Conservation (phyloP, 2,329 filamentous ascomycete genomes). For the Colletotrichum lini region DNA sequence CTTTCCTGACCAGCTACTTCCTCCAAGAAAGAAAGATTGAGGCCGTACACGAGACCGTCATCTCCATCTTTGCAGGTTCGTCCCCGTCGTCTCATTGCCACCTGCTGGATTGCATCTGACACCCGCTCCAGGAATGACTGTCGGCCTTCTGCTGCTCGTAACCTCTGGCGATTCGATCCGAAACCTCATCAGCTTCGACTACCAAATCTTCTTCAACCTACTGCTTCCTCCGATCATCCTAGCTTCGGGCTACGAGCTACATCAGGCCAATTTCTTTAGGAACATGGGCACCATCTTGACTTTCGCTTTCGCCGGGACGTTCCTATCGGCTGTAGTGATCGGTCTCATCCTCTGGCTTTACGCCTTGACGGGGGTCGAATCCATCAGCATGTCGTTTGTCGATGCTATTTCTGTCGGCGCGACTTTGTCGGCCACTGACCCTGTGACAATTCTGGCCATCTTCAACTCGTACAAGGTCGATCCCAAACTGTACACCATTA, state of each 20-base stretch:
- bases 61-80: conserved; percentile 95
- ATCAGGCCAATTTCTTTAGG: conserved; percentile 99
- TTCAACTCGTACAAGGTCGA: conserved; percentile 99
- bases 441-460: conserved; percentile 97
- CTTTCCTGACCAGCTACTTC: conserved; percentile 97
- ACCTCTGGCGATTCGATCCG: conserved; percentile 87
- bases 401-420: conserved; percentile 97
- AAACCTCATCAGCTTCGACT: conserved; percentile 95
- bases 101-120: conserved; percentile 1
- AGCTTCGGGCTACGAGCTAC: conserved; percentile 95
- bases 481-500: conserved; percentile 97
- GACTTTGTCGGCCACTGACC: conserved; percentile 95
- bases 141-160: conserved; percentile 89
- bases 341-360: conserved; percentile 91
- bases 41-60: conserved; percentile 96
- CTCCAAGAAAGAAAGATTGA: conserved; percentile 97
- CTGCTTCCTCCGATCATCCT: conserved; percentile 98
- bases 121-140: conserved; percentile 82
- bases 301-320: conserved; percentile 97
- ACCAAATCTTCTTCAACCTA: conserved; percentile 99
- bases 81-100: conserved; percentile 7
- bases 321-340: conserved; percentile 96
- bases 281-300: conserved; percentile 98
- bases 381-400: conserved; percentile 88
- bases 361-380: conserved; percentile 87